Base-by-base conservation (phyloP, 2,329 filamentous ascomycete genomes). In the Ophiostoma novo-ulmi region DNA sequence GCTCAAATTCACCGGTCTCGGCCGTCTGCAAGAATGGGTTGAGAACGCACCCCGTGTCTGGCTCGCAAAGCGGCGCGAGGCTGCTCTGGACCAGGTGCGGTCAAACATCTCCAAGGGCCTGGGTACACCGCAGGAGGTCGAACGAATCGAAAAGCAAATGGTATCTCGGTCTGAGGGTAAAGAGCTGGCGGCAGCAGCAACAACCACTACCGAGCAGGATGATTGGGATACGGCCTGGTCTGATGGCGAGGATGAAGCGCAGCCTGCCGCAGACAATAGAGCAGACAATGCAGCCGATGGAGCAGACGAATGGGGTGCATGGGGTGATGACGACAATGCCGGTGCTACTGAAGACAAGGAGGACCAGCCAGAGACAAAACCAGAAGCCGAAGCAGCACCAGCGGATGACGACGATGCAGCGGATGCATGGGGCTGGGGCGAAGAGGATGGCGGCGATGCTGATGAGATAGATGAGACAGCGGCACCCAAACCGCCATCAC, bases 361-460 rank as follows among this genome's bases (percentile, higher is more conserved):
- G 79, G 44, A 74, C 72, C 69, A 76, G 44, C 68, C 70, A 69
- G 67, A 76, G 14, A 2, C 70, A 65, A 68, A 73, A 31, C 2
- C 69, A 38, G 36, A 44, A 52, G 39, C 38, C 22, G 69, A 39
- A 31, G 22, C 63, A 38, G 52, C 7, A 35, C 68, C 67, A 64
- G 69, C 73, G n/a, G 1, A 68, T 6, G 61, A 20, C 35, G 69
- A 41, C 61, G 84, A 86, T 31, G 80, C 80, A 5, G 84, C 82
- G 17, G 91, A 92, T 72, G 92, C 92, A 39, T 95, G 92, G 91
- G 92, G 91, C 44, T 96, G 92, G 91, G 91, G 87, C n/a, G 91
- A 87, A 38, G 84, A 94, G 38, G 90, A 91, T 22, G 76, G 3
- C 31, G 38, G 26, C 7, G 48, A 31, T 38, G 61, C 7, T 8